Evolutionary conservation across 306 rosid species (phyloP).

Genomic region (Citrullus amarus): DNA sequence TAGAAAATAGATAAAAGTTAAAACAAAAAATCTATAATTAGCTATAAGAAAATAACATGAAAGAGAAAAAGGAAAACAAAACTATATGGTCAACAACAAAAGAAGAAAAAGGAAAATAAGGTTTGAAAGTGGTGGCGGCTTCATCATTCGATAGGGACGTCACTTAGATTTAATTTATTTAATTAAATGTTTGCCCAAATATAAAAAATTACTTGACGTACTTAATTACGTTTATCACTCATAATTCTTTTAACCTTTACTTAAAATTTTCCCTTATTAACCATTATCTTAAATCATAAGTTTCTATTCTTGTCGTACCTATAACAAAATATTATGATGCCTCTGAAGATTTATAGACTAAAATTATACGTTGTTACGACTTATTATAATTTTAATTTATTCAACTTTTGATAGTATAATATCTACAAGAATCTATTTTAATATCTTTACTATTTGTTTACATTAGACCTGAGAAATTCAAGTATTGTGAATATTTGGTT

Average conservation of each 20-base stretch:
- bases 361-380: neutral
- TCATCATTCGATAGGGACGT: neutral
- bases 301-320: neutral
- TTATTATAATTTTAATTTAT: no score
- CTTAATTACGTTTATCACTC: neutral
- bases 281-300: neutral
- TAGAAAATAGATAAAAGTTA: no score
- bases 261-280: neutral
- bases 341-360: no score
- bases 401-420: no score
- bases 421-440: no score
- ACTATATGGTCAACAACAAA: neutral
- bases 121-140: conserved; percentile 6
- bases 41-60: neutral
- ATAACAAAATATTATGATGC: no score
- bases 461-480: no score
- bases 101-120: neutral
- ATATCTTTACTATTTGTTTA: no score
- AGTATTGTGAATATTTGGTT: neutral
- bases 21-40: neutral
- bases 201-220: neutral
- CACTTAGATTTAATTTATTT: neutral
- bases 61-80: neutral
- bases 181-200: neutral
- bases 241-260: neutral